Percentiles rank a stretch among this genome's conserved stretches.
These are phyloP conservation scores for Juncus effusus DNA, from an alignment of 176 grass and related monocot species.

Conservation along the genomic window DNA sequence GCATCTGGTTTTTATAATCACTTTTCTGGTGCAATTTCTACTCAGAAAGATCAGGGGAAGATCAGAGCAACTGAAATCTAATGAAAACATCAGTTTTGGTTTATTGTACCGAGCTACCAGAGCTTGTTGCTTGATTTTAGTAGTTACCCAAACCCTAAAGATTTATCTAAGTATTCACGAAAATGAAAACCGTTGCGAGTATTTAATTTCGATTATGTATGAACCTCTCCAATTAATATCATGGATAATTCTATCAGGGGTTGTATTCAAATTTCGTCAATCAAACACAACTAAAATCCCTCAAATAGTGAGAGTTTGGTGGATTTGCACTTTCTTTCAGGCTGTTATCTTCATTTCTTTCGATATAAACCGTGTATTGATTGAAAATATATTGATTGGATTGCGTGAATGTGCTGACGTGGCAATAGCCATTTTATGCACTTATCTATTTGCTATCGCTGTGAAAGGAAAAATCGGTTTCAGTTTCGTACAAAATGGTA, in stretches of 20 bases:
- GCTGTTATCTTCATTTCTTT: conserved; percentile 44
- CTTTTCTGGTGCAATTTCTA: conserved; percentile 43
- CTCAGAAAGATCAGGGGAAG: conserved; percentile 42
- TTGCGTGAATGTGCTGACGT: conserved; percentile 45
- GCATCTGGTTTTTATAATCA: conserved; percentile 54
- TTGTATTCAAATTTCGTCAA: conserved; percentile 52
- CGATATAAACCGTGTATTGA: conserved; percentile 52
- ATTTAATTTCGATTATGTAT: conserved; percentile 38
- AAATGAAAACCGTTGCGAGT: conserved; percentile 41
- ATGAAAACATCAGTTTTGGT: conserved; percentile 31
- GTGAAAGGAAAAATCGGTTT: conserved; percentile 71
- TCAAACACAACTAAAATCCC: conserved; percentile 52
- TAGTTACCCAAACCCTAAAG: conserved; percentile 41
- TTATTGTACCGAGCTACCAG: conserved; percentile 62
- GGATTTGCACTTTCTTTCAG: conserved; percentile 69
- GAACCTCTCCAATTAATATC: conserved; percentile 64
- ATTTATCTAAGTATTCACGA: conserved; percentile 39
- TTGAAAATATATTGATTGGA: conserved; percentile 34
- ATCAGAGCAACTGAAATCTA: conserved; percentile 33
- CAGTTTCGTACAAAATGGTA: conserved; percentile 32
- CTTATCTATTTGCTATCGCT: conserved; percentile 60
- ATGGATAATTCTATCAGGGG: conserved; percentile 59
- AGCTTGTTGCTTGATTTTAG: conserved; percentile 63
- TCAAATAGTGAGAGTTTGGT: conserved; percentile 62
- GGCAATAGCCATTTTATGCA: conserved; percentile 38